Evolutionary conservation across 2,329 filamentous ascomycete genomes (phyloP).

Genomic region (Fusarium domesticum): DNA sequence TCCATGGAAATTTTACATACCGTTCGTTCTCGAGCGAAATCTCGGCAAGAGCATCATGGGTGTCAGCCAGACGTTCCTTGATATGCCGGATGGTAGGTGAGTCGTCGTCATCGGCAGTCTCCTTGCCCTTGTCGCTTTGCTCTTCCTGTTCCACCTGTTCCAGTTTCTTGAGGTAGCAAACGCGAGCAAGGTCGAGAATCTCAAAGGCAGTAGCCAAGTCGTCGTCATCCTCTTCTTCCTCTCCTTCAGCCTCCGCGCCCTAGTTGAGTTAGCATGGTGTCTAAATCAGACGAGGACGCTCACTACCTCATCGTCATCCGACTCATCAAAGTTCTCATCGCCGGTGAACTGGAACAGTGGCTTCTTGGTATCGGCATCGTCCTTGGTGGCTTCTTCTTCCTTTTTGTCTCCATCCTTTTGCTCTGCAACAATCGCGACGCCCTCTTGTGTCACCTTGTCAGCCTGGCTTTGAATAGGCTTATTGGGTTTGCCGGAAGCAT

Average conservation of each 20-base stretch:
- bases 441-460: slow-evolving; percentile 46
- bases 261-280: slow-evolving; percentile 11
- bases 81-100: slow-evolving; percentile 53
- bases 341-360: slow-evolving; percentile 89
- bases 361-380: slow-evolving; percentile 52
- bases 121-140: slow-evolving; percentile 43
- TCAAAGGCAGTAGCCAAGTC: slow-evolving; percentile 79
- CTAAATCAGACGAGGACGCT: background rate
- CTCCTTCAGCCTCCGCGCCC: slow-evolving; percentile 40
- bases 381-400: slow-evolving; percentile 39
- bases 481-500: slow-evolving; percentile 33
- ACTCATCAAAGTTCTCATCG: slow-evolving; percentile 88
- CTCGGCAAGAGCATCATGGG: slow-evolving; percentile 89
- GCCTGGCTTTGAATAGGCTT: slow-evolving; percentile 40
- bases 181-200: slow-evolving; percentile 75
- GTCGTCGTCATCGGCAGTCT: slow-evolving; percentile 39
- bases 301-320: slow-evolving; percentile 65
- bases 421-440: slow-evolving; percentile 43
- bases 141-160: slow-evolving; percentile 38
- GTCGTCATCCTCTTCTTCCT: slow-evolving; percentile 61
- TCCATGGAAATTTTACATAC: slow-evolving; percentile 34
- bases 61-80: slow-evolving; percentile 86
- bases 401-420: slow-evolving; percentile 42
- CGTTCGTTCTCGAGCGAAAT: slow-evolving; percentile 96
- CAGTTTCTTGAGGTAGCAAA: slow-evolving; percentile 59